These are phyloP conservation scores for Clavispora santaluciae DNA, from an alignment of 805 yeast genomes.

Conservation along the genomic window DNA sequence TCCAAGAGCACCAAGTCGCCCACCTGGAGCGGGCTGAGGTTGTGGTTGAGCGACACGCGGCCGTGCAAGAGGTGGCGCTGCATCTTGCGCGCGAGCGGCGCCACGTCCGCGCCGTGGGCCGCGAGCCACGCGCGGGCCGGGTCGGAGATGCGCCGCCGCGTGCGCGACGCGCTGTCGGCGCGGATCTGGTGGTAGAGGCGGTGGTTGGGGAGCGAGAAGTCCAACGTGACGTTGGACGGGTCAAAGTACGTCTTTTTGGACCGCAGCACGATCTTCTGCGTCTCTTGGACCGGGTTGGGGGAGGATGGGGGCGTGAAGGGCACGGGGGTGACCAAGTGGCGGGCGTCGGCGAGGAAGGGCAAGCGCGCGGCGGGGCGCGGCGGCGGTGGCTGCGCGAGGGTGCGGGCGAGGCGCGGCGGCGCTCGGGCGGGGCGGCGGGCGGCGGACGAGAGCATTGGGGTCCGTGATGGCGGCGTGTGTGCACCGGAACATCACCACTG, in stretches of 20 bases:
- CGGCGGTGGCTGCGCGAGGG: too few relatives aligned
- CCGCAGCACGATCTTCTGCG: neutral
- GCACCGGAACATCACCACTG: neutral
- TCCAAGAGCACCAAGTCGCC: slow-evolving; percentile 64
- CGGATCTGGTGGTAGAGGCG: slow-evolving; percentile 6
- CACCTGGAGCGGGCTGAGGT: slow-evolving; percentile 26
- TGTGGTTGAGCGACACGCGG: slow-evolving; percentile 5
- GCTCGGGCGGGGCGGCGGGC: neutral
- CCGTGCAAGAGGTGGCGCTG: slow-evolving; percentile 3
- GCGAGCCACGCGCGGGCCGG: slow-evolving; percentile 11
- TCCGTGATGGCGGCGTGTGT: neutral
- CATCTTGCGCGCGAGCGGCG: slow-evolving; percentile 1
- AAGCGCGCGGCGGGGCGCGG: neutral
- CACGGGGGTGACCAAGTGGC: neutral
- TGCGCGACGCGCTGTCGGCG: slow-evolving; percentile 3
- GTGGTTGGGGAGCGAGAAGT: slow-evolving; percentile 7
- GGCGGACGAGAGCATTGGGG: neutral
- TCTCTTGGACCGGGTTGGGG: neutral
- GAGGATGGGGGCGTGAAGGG: neutral
- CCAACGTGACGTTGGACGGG: slow-evolving; percentile 11
- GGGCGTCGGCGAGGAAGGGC: neutral
- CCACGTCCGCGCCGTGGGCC: slow-evolving; percentile 1
- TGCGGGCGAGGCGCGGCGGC: too few relatives aligned
- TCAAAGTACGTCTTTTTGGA: slow-evolving; percentile 8
- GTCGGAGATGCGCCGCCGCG: slow-evolving; percentile 4